Base-by-base conservation (phyloP, 306 rosid genomes). In the peach (Prunus persica) region DNA sequence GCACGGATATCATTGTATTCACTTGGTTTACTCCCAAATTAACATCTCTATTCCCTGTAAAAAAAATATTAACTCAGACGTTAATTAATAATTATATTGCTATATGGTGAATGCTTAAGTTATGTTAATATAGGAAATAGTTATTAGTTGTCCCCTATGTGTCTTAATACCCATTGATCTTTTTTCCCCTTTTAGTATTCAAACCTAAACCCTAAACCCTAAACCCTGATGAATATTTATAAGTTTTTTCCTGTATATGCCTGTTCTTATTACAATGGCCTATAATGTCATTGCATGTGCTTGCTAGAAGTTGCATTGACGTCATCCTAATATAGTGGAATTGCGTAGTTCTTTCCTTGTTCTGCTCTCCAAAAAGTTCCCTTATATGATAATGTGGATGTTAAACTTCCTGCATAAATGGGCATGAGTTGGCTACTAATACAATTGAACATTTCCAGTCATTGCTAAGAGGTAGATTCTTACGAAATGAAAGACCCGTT, bases 381-480 rank as follows among this genome's bases (percentile, higher is more conserved):
- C 25, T 41, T 76, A 12, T 11, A 52, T 80, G 55, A 34, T 43
- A 18, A n/a, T 34, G 25, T 16, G 19, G 49, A 69, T n/a, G 12
- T 12, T 16, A 22, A 11, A 14, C 25, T 69, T 46, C 58, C 60
- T 49, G 22, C n/a, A 22, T 27, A 47, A 2, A 19, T 69, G 24
- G 72, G 65, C 52, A 63, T 65, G 38, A 77, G 51, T 73, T 80
- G 84, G 78, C 58, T 80, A 64, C 80, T 88, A 82, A 87, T 80
- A 27, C 71, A 60, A 50, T 38, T 69, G 61, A 79, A 69, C 51
- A 60, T 70, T 84, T 86, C 68, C 93, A 96, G 99, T 92, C 98
- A 72, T 82, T 96, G 78, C 97, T 96, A 80, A 91, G 99, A 88
- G 99, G 99, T 82, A 91, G 99, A 84, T 96, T 96, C 88, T 88